Evolutionary conservation across 1,139 yeast genomes (phyloP), one percentile per base, ranked within the genome.

Genomic region (Pichia sp.): DNA sequence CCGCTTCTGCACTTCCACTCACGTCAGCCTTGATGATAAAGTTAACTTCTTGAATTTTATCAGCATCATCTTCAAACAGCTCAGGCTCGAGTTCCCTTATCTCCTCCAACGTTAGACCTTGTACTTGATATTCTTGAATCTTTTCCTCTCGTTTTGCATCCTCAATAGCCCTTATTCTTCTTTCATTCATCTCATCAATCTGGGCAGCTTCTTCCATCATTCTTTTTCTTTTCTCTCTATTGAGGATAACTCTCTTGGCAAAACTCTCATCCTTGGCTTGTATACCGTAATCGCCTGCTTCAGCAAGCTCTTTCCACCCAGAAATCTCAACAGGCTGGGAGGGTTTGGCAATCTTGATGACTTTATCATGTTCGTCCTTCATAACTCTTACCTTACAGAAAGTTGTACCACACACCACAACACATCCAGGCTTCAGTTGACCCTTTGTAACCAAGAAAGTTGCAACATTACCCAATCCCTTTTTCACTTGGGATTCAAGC

Each of bases 231-330:
- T 73, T 63, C 7, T 66, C 57, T 47, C 96, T 68, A 51, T 80
- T 80, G 9, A 69, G 69, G 14, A 79, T 68, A 6, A 82, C 94
- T 48, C 75, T 77, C 50, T 85, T 88, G 11, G 95, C 96, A 29
- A 67, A 58, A 22, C 72, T 67, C 54, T 88, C 97, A 47, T 64
- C 72, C 40, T 72, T 70, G 8, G 94, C 94, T 53, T 86, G 82
- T 7, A 91, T 57, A 1, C 84, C 77, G 47, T 75, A 77, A 46
- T 87, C 96, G 3, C 99, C 99, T 16, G 95, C 93, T 35, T 76
- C 84, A 0, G 98, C 98, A 31, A 87, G 62, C 27, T 79, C 91
- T 53, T 84, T 87, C 98, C 98, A 91, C 0, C 99, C 98, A 60
- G 87, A 72, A 6, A 91, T 69, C 51, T 87, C 94, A 1, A 86